A percentile compares a stretch with the other conserved stretches of the same genome.
phyloP scores from a whole-genome alignment of 2,329 filamentous ascomycete species.

The Phaeosphaeriaceae sp. region DNA sequence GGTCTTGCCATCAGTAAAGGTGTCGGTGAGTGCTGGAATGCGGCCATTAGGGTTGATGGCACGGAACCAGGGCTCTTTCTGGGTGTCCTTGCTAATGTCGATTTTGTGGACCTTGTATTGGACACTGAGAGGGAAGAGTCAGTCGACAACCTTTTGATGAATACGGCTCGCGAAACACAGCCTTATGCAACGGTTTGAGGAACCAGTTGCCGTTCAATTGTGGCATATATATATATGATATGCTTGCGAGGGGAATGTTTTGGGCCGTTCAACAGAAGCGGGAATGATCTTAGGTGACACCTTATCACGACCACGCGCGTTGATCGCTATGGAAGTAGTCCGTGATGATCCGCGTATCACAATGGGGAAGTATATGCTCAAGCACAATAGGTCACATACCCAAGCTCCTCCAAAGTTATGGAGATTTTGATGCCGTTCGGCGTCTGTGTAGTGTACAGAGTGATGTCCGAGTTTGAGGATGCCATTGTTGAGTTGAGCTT shows the following conservation, averaged over 20 bases:
- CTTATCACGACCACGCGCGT: no score
- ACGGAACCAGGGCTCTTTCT: conserved; percentile 88
- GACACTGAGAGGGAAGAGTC: conserved; percentile 50
- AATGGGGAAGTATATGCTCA: no score
- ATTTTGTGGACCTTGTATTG: conserved; percentile 80
- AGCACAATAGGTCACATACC: conserved; percentile 43
- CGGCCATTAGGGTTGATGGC: conserved; percentile 93
- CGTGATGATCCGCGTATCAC: no score
- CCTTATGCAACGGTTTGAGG: no score
- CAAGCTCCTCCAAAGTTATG: conserved; percentile 85
- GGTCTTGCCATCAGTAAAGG: conserved; percentile 73
- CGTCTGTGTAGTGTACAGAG: conserved; percentile 82
- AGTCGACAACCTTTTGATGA: not conserved
- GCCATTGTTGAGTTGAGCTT: conserved; percentile 22
- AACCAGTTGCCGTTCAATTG: no score
- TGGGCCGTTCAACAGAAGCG: no score
- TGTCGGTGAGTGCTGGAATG: conserved; percentile 85
- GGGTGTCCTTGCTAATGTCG: conserved; percentile 76
- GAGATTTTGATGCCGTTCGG: conserved; percentile 92
- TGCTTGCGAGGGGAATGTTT: no score
- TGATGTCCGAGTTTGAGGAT: conserved; percentile 66
- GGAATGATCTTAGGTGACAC: no score
- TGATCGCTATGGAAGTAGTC: no score
- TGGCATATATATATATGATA: no score
- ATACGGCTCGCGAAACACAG: not conserved